Evolutionary conservation across 1,284 basidiomycete species (phyloP).

Genomic region (Puccinia novopanici): DNA sequence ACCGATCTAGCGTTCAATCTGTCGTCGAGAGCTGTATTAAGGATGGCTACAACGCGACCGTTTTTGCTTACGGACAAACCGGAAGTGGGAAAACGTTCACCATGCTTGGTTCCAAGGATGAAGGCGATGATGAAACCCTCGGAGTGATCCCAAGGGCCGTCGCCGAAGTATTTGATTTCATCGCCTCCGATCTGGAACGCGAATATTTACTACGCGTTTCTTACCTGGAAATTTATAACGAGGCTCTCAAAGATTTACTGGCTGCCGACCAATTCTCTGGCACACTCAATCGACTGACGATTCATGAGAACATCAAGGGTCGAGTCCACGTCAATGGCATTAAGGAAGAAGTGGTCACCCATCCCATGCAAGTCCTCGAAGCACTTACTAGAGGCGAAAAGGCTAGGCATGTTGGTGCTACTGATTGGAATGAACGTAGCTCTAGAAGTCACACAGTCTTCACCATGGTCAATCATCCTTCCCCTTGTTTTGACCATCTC

Average conservation of each 20-base stretch:
- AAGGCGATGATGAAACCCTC: conserved; percentile 78
- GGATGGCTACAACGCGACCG: conserved; percentile 93
- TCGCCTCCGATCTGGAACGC: conserved; percentile 59
- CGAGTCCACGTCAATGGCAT: conserved; percentile 67
- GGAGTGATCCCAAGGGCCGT: conserved; percentile 93
- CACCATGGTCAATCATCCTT: conserved; percentile 60
- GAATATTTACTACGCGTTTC: conserved; percentile 64
- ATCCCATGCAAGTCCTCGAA: conserved; percentile 62
- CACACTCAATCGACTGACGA: conserved; percentile 22
- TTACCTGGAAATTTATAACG: conserved; percentile 67
- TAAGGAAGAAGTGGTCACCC: conserved; percentile 65
- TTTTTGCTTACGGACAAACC: conserved; percentile 79
- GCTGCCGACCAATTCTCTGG: background rate
- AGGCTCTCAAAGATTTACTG: conserved; percentile 64
- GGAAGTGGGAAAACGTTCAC: conserved; percentile 94
- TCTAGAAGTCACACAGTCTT: conserved; percentile 65
- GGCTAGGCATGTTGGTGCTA: conserved; percentile 63
- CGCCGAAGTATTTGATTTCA: conserved; percentile 64
- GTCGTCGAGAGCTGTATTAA: conserved; percentile 71
- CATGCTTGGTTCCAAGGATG: conserved; percentile 74
- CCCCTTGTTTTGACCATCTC: background rate
- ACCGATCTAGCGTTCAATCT: conserved; percentile 58
- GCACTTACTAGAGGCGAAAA: conserved; percentile 63
- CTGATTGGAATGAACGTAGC: conserved; percentile 66
- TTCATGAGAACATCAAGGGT: conserved; percentile 48